These are phyloP conservation scores for Begonia loranthoides DNA, from an alignment of 306 rosid species.

Conservation along the genomic window DNA sequence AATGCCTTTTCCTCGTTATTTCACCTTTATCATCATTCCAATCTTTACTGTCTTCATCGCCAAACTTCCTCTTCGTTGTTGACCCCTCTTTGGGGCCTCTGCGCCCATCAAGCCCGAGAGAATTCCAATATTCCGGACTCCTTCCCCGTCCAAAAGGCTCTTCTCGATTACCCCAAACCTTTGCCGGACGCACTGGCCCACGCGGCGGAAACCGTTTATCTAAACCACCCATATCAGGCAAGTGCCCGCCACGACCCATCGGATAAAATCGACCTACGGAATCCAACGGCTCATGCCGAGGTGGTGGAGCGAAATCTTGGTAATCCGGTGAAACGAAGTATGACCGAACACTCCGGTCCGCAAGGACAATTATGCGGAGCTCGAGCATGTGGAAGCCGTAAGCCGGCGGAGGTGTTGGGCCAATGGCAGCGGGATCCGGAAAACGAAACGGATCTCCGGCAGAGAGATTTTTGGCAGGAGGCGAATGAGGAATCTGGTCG, in stretches of 20 bases:
- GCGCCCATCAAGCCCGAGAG: constrained; percentile 38
- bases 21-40: constrained; percentile 28
- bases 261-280: constrained; percentile 24
- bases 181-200: constrained; percentile 26
- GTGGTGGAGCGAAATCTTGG: constrained; percentile 36
- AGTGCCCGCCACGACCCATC: constrained; percentile 11
- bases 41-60: constrained; percentile 24
- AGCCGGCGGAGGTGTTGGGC: constrained; percentile 76
- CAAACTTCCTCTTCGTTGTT: constrained; percentile 46
- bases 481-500: constrained; percentile 13
- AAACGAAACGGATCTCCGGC: constrained; percentile 28
- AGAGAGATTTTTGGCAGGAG: constrained; percentile 16
- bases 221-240: constrained; percentile 21
- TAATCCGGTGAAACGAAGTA: constrained; percentile 85
- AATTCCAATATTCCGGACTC: constrained; percentile 48
- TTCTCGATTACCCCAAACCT: constrained; percentile 14
- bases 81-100: constrained; percentile 32
- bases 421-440: constrained; percentile 40
- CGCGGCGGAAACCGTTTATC: constrained; percentile 22
- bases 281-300: constrained; percentile 11
- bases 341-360: constrained; percentile 83
- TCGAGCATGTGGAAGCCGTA: constrained; percentile 97
- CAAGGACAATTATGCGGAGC: constrained; percentile 82
- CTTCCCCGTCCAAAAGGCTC: constrained; percentile 15
- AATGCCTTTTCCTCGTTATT: constrained; percentile 32